Base-by-base conservation (phyloP, 371 early-diverging fungal genomes). In the Mycotypha africana region DNA sequence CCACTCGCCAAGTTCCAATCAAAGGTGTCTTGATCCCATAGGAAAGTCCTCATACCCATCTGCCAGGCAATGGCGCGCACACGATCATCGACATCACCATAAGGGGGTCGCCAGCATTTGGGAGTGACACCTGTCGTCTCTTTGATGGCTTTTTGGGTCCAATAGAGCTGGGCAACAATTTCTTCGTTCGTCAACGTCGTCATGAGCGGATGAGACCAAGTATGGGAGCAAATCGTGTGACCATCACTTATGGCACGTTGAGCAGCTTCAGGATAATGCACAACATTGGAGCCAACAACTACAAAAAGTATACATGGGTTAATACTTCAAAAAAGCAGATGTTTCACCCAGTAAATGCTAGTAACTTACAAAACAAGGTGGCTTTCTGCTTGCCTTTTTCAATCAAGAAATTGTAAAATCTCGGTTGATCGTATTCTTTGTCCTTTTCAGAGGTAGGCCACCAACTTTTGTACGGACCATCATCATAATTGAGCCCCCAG, bases 41-140 rank as follows among this genome's bases (percentile, higher is more conserved):
- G 37, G 23, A 67, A 42, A 14, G 72, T 63, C 22, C 62, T 38
- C 59, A 71, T 59, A 31, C 72, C 72, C 72, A 71, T 67, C 38
- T 56, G 56, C 56, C 60, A 62, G 2, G 72, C 67, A 47, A 70
- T 64, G 14, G 70, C 60, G 33, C 75, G 56, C n/a, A 76, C 70
- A 26, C 76, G 62, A 42, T 69, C 70, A 48, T 77, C 75, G 12
- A 67, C 68, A 47, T 72, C 75, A 11, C 68, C 67, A 49, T 58
- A 74, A 7, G 70, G 70, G 33, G 80, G 75, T 9, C 80, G 48
- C 64, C 75, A 73, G 60, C 71, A 79, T 22, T 63, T 58, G 14
- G 76, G 67, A 6, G 71, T 69, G 4, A 70, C 57, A 16, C 78
- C 78, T 10, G 60, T 52, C 0, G 66, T 55, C 33, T 74, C 56